These are phyloP conservation scores for Leccinum insolens DNA, from an alignment of 1,284 basidiomycete genomes.

Conservation along the genomic window DNA sequence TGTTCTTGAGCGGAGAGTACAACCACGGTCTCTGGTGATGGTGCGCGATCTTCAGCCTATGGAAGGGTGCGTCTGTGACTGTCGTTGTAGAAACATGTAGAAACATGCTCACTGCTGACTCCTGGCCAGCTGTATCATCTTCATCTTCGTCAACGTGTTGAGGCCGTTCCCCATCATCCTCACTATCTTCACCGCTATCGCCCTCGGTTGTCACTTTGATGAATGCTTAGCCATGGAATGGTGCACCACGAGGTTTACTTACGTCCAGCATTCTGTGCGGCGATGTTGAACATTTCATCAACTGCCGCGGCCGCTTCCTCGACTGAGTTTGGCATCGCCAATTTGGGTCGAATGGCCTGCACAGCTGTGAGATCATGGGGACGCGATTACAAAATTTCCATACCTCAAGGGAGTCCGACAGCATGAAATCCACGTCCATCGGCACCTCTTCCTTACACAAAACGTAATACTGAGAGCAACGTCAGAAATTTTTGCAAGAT, in stretches of 20 bases:
- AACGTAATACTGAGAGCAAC: slow-evolving; percentile 71
- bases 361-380: slow-evolving; percentile 13
- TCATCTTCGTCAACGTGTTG: slow-evolving; percentile 61
- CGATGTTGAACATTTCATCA: slow-evolving; percentile 82
- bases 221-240: slow-evolving; percentile 11
- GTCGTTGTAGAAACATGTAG: slow-evolving; percentile 1
- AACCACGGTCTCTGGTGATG: slow-evolving; percentile 78
- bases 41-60: slow-evolving; percentile 66
- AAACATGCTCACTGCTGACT: slow-evolving; percentile 52
- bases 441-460: slow-evolving; percentile 86
- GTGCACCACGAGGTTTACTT: slow-evolving; percentile 24
- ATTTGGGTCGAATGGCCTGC: slow-evolving; percentile 81
- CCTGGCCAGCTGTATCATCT: slow-evolving; percentile 44
- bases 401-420: slow-evolving; percentile 91
- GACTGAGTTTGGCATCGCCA: slow-evolving; percentile 68
- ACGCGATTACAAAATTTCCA: slow-evolving; percentile 17
- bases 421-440: slow-evolving; percentile 98
- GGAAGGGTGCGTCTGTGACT: slow-evolving; percentile 9
- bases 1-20: slow-evolving; percentile 69
- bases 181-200: slow-evolving; percentile 75
- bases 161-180: slow-evolving; percentile 60
- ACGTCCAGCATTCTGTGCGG: slow-evolving; percentile 63
- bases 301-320: slow-evolving; percentile 87
- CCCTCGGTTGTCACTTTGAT: slow-evolving; percentile 47
- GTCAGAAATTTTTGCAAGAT: slow-evolving; percentile 14